A percentile compares a stretch with the other conserved stretches of the same genome.
phyloP scores from a whole-genome alignment of 305 asterid species.

The Solanum hybrid region DNA sequence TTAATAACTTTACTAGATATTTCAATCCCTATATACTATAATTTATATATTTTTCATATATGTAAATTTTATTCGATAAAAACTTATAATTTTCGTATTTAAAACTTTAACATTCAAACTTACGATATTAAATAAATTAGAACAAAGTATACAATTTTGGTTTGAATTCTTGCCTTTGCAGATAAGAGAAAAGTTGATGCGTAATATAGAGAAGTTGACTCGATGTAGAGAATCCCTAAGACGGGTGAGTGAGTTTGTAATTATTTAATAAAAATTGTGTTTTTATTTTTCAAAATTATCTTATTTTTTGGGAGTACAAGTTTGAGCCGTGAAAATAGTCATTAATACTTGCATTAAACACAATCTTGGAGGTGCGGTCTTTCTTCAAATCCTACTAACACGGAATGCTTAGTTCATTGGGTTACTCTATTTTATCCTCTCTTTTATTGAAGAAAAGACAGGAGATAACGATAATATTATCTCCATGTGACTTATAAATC shows the following conservation, averaged over 20 bases:
- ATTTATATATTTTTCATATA: no score
- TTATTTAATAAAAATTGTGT: neutral
- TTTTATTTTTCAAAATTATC: neutral
- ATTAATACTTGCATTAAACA: neutral
- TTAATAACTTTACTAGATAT: no score
- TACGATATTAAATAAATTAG: neutral
- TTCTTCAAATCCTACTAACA: neutral
- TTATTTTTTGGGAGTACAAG: neutral
- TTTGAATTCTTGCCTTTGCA: conserved; percentile 16
- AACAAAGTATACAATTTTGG: neutral
- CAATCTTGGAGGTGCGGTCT: no score
- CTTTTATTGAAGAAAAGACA: no score
- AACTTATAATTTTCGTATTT: neutral
- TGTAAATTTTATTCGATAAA: neutral
- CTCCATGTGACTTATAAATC: neutral
- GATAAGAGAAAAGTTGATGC: conserved; percentile 23
- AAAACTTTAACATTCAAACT: no score
- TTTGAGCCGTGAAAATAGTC: neutral
- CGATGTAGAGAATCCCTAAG: conserved; percentile 12
- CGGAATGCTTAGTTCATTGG: neutral
- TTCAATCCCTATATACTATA: neutral
- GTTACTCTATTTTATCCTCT: neutral
- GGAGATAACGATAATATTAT: no score
- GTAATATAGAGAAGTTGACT: conserved; percentile 17
- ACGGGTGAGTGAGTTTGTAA: conserved; percentile 29